These are phyloP conservation scores for Myrica gale DNA, from an alignment of 306 rosid species.

Conservation along the genomic window DNA sequence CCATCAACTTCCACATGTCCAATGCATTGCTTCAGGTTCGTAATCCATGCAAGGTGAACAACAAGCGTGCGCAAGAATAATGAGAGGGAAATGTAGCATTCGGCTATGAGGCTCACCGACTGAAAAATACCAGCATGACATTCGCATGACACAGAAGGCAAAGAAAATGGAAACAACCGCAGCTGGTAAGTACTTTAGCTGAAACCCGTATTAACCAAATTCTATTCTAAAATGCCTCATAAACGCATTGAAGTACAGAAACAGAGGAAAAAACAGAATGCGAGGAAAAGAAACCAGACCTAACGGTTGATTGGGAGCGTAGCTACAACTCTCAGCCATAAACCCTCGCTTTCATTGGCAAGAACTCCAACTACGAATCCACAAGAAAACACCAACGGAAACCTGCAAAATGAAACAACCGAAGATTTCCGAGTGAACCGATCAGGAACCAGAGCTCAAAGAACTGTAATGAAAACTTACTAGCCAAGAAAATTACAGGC, in stretches of 20 bases:
- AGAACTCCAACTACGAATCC: background rate
- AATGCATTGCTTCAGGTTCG: background rate
- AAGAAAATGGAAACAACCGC: background rate
- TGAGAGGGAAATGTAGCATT: background rate
- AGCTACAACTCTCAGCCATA: slow-evolving; percentile 49
- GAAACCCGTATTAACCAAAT: background rate
- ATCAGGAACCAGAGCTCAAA: background rate
- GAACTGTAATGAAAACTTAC: slow-evolving; percentile 4
- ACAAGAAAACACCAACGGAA: slow-evolving; percentile 2
- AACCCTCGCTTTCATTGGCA: slow-evolving; percentile 23
- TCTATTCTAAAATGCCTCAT: background rate
- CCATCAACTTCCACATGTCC: background rate
- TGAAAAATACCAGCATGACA: background rate
- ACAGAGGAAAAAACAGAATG: background rate
- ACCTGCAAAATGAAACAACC: background rate
- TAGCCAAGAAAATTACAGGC: background rate
- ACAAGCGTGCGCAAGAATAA: background rate
- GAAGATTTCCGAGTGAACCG: background rate
- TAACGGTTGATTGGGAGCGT: slow-evolving; percentile 40
- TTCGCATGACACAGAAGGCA: background rate
- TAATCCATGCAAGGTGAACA: background rate
- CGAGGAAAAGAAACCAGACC: slow-evolving; percentile 35
- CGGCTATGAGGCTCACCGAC: background rate
- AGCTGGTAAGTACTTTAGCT: background rate
- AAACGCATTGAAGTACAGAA: slow-evolving; percentile 1